These are phyloP conservation scores for Erythrobasidium yunnanense DNA, from an alignment of 768 basidiomycete genomes.

Conservation along the genomic window DNA sequence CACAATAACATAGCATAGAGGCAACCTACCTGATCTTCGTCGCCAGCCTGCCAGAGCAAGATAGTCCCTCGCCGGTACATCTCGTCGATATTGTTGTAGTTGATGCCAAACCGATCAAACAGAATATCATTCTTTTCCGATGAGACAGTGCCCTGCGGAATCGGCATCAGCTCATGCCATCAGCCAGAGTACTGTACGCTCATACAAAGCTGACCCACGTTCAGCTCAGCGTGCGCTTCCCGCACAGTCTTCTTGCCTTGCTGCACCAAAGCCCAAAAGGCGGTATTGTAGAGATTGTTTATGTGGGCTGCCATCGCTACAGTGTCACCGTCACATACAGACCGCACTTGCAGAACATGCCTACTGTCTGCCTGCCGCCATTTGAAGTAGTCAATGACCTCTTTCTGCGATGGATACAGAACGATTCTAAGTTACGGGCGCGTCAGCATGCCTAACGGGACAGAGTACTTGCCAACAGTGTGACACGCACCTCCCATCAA, in stretches of 20 bases:
- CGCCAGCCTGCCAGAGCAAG: slow-evolving; percentile 56
- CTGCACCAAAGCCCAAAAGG: slow-evolving; percentile 85
- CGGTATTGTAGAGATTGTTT: slow-evolving; percentile 94
- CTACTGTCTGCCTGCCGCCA: slow-evolving; percentile 94
- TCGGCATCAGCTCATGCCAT: background rate
- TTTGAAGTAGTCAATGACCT: slow-evolving; percentile 79
- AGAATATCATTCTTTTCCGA: slow-evolving; percentile 85
- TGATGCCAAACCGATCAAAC: slow-evolving; percentile 67
- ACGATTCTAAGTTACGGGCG: slow-evolving; percentile 29
- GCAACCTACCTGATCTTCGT: background rate
- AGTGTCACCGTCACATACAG: slow-evolving; percentile 23
- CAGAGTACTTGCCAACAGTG: too few species aligned
- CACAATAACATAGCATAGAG: background rate
- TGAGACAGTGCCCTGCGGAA: slow-evolving; percentile 79
- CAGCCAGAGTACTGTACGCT: background rate
- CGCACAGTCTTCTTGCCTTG: slow-evolving; percentile 65
- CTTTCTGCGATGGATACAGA: slow-evolving; percentile 57
- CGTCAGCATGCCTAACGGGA: background rate
- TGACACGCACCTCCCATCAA: slow-evolving; percentile 75
- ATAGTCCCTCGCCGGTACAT: slow-evolving; percentile 77
- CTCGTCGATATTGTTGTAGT: slow-evolving; percentile 66
- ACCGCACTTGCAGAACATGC: slow-evolving; percentile 40
- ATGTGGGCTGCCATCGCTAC: slow-evolving; percentile 62
- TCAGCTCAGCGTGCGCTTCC: slow-evolving; percentile 69
- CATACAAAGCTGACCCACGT: slow-evolving; percentile 47